Base-by-base conservation (phyloP, 148 eudicot species). In the Vaccinium vitisidaea region DNA sequence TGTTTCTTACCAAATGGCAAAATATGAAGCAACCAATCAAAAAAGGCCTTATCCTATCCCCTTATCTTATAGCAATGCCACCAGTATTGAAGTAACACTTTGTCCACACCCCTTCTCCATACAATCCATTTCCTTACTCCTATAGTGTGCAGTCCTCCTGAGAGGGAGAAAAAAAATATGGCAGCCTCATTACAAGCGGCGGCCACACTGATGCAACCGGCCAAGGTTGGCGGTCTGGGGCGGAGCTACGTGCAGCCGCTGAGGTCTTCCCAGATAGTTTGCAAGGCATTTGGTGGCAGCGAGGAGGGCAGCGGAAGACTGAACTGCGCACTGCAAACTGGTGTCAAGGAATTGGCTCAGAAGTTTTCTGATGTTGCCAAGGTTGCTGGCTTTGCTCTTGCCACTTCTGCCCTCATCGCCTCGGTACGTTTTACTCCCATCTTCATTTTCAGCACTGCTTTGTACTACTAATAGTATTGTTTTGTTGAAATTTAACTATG, bases 111-210 rank as follows among this genome's bases (percentile, higher is more conserved):
- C 73, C 48, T 79, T 46, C 73, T 85, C 83, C 83, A 86, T 80
- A 87, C 61, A 84, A 84, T 75, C 83, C 80, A 75, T 65, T 84
- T 46, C 74, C 52, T 50, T 3, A 74, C 63, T 30, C 83, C 36
- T 65, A 63, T 80, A 71, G 84, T 63, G 84, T 71, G 59, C 79
- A 70, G 56, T 79, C 7, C 63, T 46, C 27, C 5, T 5, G 19
- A 30, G 61, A 52, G 2, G 73, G 50, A 48, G 16, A 12, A 6
- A 69, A 5, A 27, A 53, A n/a, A 23, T 71, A 95, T 97, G 99
- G 99, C 99, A 71, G 90, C 95, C 86, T 97, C 99, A 87, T 77
- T 95, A 48, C 99, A 97, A 88, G 94, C 99, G 84, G 98, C 98
- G 69, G 97, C 98, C 18, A 97, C 98, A 16, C 87, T 95, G 75